A percentile compares a stretch with the other conserved stretches of the same genome.
phyloP scores from a whole-genome alignment of 2,329 filamentous ascomycete species.

The Sordariomycetes sp. region DNA sequence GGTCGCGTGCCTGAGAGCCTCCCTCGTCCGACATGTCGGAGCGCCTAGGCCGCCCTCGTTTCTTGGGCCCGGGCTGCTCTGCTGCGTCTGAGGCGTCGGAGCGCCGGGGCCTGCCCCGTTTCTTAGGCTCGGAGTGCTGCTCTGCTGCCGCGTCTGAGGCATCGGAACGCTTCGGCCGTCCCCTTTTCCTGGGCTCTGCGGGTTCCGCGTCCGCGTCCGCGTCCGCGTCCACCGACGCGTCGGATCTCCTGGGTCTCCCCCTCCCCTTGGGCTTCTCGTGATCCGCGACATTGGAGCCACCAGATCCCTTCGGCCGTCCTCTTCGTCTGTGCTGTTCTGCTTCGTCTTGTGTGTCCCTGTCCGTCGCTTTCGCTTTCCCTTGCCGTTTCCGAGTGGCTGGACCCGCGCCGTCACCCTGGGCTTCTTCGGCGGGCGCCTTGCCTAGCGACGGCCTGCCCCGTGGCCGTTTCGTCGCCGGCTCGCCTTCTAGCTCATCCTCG shows the following conservation, averaged over 20 bases:
- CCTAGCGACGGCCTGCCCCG: slow-evolving; percentile 16
- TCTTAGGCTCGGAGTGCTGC: background rate
- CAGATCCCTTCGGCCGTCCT: background rate
- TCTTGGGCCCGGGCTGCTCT: background rate
- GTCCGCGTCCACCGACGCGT: background rate
- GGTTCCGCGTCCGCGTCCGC: background rate
- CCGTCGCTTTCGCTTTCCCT: background rate
- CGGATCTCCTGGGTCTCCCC: slow-evolving; percentile 1
- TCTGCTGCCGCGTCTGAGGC: background rate
- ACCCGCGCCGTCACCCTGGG: background rate
- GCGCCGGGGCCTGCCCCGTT: background rate
- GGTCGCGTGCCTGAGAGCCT: background rate
- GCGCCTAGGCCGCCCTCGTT: background rate
- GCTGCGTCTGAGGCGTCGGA: slow-evolving; percentile 1
- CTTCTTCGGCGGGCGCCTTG: slow-evolving; percentile 2
- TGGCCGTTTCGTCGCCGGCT: slow-evolving; percentile 7
- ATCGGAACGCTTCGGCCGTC: slow-evolving; percentile 7
- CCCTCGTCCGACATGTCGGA: background rate
- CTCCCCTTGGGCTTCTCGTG: background rate
- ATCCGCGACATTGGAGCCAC: background rate
- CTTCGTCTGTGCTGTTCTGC: background rate
- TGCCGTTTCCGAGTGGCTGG: background rate
- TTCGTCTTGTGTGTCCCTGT: background rate
- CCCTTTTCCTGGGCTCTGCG: slow-evolving; percentile 9
- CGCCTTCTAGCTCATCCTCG: background rate